phyloP scores from a whole-genome alignment of 352 stramenopile species.

The Phytopythium helicoides region DNA sequence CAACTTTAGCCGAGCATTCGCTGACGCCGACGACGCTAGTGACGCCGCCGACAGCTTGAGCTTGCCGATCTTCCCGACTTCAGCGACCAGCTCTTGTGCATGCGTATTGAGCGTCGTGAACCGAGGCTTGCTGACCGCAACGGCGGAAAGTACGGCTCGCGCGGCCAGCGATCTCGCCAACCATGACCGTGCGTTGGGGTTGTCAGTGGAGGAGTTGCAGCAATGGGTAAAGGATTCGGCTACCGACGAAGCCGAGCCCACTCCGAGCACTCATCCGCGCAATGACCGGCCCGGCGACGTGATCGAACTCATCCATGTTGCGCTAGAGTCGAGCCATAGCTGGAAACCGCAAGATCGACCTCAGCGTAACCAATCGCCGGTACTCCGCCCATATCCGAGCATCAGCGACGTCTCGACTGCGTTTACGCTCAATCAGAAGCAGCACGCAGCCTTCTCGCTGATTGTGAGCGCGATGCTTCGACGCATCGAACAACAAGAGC shows the following conservation, averaged over 20 bases:
- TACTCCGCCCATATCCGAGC: neutral
- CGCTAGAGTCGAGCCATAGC: no score
- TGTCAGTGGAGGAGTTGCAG: neutral
- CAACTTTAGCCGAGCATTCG: neutral
- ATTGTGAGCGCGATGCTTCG: conserved; percentile 4
- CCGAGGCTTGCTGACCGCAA: neutral
- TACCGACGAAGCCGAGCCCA: neutral
- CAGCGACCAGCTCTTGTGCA: no score
- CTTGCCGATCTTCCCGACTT: neutral
- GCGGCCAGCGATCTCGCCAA: neutral
- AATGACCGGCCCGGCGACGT: conserved; percentile 4
- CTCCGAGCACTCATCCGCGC: neutral
- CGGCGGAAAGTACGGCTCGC: neutral
- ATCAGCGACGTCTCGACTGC: neutral
- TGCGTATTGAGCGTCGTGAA: neutral
- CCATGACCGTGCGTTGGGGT: neutral
- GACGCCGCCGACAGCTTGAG: neutral
- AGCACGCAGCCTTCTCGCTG: conserved; percentile 4
- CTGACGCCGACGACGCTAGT: neutral
- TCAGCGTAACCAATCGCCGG: neutral
- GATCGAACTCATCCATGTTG: neutral
- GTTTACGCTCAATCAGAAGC: conserved; percentile 1
- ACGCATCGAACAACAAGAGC: conserved; percentile 2
- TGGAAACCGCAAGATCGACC: neutral
- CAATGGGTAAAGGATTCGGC: neutral